A percentile compares a stretch with the other conserved stretches of the same genome.
phyloP scores from a whole-genome alignment of 169 alveolate species.

The Eimeria tenella region DNA sequence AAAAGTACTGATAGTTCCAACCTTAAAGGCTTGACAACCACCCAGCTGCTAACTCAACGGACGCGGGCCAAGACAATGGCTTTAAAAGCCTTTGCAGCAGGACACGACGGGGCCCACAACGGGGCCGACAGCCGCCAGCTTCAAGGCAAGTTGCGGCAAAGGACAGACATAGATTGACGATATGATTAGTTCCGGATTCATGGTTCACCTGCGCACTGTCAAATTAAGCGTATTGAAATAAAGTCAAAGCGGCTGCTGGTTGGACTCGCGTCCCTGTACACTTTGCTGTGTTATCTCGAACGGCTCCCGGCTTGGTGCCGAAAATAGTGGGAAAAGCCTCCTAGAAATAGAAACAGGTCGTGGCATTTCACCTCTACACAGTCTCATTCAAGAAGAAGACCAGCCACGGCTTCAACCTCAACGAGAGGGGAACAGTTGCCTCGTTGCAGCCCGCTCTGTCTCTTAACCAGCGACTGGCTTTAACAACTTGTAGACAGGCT shows the following conservation, averaged over 20 bases:
- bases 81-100: not conserved
- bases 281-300: too few relatives aligned
- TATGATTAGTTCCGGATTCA: slow-evolving; percentile 21
- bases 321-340: too few relatives aligned
- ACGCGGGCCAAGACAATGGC: not conserved
- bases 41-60: not conserved
- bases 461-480: not conserved
- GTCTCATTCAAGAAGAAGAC: not conserved
- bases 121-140: slow-evolving; percentile 40
- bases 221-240: not conserved
- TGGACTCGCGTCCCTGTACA: not conserved
- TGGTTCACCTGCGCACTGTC: slow-evolving; percentile 44
- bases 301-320: too few relatives aligned
- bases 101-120: not conserved
- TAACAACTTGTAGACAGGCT: not conserved
- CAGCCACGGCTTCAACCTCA: not conserved
- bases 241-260: slow-evolving; percentile 1
- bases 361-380: slow-evolving; percentile 2
- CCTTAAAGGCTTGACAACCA: not conserved
- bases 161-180: not conserved
- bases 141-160: slow-evolving; percentile 2
- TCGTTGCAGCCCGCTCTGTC: slow-evolving; percentile 30
- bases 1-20: not conserved
- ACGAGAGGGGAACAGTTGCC: slow-evolving; percentile 45
- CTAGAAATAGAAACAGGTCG: too few relatives aligned